A percentile compares a stretch with the other conserved stretches of the same genome.
Conservation (phyloP, 2,329 filamentous ascomycete species). For the Trichoderma atrobrunneum region DNA sequence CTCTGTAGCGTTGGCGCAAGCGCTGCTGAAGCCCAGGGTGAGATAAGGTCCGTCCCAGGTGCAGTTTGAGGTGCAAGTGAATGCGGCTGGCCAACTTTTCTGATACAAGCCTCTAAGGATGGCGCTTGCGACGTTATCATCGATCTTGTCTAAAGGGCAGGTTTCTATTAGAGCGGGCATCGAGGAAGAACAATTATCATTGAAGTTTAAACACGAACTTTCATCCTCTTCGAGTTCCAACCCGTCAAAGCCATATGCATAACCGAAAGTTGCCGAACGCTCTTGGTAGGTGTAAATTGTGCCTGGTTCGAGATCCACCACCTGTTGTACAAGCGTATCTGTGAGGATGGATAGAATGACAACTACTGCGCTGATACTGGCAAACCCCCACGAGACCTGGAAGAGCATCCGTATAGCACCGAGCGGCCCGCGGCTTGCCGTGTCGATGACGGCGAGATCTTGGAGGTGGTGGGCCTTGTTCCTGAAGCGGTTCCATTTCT, state of each 20-base stretch:
- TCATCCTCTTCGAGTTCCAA: not conserved
- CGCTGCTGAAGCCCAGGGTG: not conserved
- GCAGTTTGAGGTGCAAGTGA: not conserved
- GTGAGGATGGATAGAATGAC: not conserved
- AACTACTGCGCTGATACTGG: not conserved
- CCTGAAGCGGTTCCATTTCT: not conserved
- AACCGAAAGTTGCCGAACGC: not conserved
- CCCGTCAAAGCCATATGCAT: not conserved
- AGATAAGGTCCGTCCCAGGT: not conserved
- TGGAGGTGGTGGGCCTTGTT: not conserved
- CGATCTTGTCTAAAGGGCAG: too few relatives aligned
- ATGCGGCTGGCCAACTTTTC: too few relatives aligned
- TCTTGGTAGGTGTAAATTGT: not conserved
- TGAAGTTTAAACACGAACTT: too few relatives aligned
- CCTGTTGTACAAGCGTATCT: not conserved
- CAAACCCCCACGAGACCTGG: not conserved
- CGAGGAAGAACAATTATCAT: too few relatives aligned
- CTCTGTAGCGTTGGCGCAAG: not conserved
- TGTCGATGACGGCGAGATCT: not conserved
- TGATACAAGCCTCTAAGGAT: not conserved
- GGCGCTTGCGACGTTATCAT: not conserved
- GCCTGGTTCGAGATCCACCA: not conserved
- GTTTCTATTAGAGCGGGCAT: too few relatives aligned
- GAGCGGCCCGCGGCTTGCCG: not conserved
- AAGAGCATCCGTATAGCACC: not conserved